Evolutionary conservation across 2,329 filamentous ascomycete species (phyloP).

Genomic region (Neophaeococcomyces aloes): DNA sequence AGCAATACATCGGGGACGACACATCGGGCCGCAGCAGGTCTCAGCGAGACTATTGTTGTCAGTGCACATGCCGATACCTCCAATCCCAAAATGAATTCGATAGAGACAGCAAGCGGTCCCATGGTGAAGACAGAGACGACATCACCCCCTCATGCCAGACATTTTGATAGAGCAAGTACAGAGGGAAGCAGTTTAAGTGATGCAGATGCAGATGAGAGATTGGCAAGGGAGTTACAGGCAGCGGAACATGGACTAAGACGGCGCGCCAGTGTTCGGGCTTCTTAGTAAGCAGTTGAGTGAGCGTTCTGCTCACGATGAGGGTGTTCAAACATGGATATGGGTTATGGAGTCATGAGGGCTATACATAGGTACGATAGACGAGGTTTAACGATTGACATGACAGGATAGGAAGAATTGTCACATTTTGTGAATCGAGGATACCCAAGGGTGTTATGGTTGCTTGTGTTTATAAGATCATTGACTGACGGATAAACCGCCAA

Average conservation of each 20-base stretch:
- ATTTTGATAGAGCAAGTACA: background rate
- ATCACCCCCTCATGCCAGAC: conserved; percentile 9
- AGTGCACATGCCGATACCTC: background rate
- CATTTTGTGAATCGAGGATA: too few species aligned
- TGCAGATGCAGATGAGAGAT: conserved; percentile 17
- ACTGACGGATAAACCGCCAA: too few species aligned
- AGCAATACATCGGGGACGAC: conserved; percentile 16
- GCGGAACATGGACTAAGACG: conserved; percentile 20
- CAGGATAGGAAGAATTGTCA: too few species aligned
- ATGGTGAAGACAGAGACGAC: conserved; percentile 3
- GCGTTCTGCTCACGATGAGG: too few species aligned
- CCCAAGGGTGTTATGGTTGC: too few species aligned
- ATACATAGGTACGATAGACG: too few species aligned
- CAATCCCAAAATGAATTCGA: too few species aligned
- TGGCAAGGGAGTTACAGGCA: conserved; percentile 20
- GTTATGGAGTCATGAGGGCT: too few species aligned
- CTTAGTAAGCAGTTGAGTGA: conserved; percentile 10
- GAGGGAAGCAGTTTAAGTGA: conserved; percentile 13
- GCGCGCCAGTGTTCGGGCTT: conserved; percentile 19
- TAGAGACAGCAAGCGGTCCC: background rate
- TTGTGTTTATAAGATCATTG: too few species aligned
- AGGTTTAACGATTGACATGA: too few species aligned
- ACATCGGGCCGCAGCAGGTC: background rate
- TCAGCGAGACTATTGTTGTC: background rate
- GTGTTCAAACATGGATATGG: too few species aligned